Conservation (phyloP, 495 filamentous ascomycete species). For the Lepraria neglecta region DNA sequence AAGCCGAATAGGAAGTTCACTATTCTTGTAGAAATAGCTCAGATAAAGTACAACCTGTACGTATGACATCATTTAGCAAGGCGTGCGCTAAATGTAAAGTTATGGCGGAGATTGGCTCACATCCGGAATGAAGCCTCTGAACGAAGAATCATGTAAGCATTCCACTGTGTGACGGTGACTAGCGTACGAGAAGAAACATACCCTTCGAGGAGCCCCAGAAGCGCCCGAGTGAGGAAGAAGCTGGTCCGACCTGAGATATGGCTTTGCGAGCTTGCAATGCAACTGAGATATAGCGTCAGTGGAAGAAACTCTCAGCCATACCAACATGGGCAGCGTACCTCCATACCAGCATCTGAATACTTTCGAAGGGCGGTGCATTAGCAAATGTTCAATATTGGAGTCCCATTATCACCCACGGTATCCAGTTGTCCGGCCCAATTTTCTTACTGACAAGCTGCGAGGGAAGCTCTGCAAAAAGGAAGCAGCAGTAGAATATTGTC, state of each 20-base stretch:
- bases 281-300: too few species aligned
- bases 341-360: constrained; percentile 70
- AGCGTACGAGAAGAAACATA: too few species aligned
- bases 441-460: constrained; percentile 68
- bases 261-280: constrained; percentile 47
- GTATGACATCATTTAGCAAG: too few species aligned
- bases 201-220: constrained; percentile 67
- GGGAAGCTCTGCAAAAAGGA: constrained; percentile 64
- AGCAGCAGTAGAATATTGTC: constrained; percentile 61
- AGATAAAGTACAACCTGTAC: constrained; percentile 52
- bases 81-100: too few species aligned
- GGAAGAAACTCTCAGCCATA: too few species aligned
- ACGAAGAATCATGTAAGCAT: too few species aligned
- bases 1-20: constrained; percentile 60
- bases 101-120: too few species aligned
- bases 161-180: too few species aligned
- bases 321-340: constrained; percentile 52
- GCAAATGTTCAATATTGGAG: too few species aligned
- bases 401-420: constrained; percentile 40
- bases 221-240: constrained; percentile 57
- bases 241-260: constrained; percentile 53
- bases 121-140: constrained; percentile 42
- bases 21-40: constrained; percentile 69
- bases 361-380: too few species aligned
- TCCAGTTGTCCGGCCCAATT: constrained; percentile 78